phyloP scores from a whole-genome alignment of 2,329 filamentous ascomycete genomes.

The Phialophora verrucosa region DNA sequence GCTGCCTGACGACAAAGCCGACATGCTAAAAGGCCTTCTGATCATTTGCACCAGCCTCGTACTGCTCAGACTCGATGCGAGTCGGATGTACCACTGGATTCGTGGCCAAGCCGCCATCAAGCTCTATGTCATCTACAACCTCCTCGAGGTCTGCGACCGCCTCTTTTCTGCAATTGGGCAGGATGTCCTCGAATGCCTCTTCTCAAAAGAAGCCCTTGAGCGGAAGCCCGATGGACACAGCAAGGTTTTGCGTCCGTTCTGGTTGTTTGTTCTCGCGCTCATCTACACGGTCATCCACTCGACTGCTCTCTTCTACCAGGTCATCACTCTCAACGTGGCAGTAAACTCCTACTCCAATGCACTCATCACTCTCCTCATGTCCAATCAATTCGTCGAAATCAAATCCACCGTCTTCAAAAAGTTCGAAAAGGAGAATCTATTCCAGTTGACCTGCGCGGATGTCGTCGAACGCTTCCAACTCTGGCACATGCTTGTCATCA shows the following conservation, averaged over 20 bases:
- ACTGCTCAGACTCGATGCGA: conserved; percentile 90
- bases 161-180: conserved; percentile 90
- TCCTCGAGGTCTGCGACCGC: conserved; percentile 86
- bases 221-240: conserved; percentile 86
- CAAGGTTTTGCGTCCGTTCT: conserved; percentile 85
- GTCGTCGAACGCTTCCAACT: conserved; percentile 95
- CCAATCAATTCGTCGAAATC: conserved; percentile 98
- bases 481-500: conserved; percentile 96
- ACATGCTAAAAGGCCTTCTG: conserved; percentile 86
- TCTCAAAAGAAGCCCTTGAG: conserved; percentile 90
- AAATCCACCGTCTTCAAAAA: conserved; percentile 99
- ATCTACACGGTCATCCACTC: conserved; percentile 88
- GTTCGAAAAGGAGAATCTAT: conserved; percentile 96
- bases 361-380: conserved; percentile 85
- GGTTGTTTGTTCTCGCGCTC: conserved; percentile 87
- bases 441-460: conserved; percentile 94
- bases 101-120: conserved; percentile 96
- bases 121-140: conserved; percentile 98
- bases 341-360: conserved; percentile 99
- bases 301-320: conserved; percentile 90
- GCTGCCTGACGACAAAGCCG: conserved; percentile 89
- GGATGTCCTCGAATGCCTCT: conserved; percentile 93
- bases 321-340: conserved; percentile 95
- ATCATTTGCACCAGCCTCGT: conserved; percentile 85
- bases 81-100: conserved; percentile 97